Conservation (phyloP, 805 yeast species). For the Candida maesae region DNA sequence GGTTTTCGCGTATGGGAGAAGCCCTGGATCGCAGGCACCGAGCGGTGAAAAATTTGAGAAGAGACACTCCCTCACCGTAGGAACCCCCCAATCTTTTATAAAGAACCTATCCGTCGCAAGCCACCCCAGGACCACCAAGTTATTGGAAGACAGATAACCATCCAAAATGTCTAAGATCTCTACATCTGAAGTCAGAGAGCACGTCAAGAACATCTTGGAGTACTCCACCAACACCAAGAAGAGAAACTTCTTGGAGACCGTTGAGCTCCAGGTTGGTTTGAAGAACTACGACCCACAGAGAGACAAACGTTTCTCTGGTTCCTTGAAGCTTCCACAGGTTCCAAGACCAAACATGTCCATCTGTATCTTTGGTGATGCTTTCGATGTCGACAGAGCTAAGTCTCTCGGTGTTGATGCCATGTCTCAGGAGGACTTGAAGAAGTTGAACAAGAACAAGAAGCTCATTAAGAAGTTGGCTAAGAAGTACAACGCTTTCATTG, state of each 20-base stretch:
- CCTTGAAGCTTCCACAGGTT: constrained; percentile 95
- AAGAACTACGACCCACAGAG: constrained; percentile 99
- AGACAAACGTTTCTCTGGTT: constrained; percentile 99
- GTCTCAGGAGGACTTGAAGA: constrained; percentile 99
- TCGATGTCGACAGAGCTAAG: constrained; percentile 99
- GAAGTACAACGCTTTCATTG: constrained; percentile 99
- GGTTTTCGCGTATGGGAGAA: not conserved
- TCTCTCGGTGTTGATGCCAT: constrained; percentile 98
- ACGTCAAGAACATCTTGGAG: constrained; percentile 88
- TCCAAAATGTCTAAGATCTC: constrained; percentile 79
- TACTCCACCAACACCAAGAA: constrained; percentile 91
- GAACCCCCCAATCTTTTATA: not conserved
- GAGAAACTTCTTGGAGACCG: constrained; percentile 99
- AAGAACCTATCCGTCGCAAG: constrained; percentile 41
- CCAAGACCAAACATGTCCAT: constrained; percentile 99
- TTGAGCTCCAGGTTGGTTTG: constrained; percentile 98
- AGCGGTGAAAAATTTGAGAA: constrained; percentile 7
- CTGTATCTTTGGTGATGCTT: constrained; percentile 99
- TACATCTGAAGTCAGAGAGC: constrained; percentile 91
- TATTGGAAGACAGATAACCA: constrained; percentile 73
- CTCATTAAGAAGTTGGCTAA: constrained; percentile 99
- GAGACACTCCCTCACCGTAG: not conserved
- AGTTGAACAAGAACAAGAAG: constrained; percentile 99
- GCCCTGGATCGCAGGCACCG: not conserved
- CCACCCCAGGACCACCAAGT: constrained; percentile 49